Conservation (phyloP, 306 rosid genomes). For the Mucuna pruriens region DNA sequence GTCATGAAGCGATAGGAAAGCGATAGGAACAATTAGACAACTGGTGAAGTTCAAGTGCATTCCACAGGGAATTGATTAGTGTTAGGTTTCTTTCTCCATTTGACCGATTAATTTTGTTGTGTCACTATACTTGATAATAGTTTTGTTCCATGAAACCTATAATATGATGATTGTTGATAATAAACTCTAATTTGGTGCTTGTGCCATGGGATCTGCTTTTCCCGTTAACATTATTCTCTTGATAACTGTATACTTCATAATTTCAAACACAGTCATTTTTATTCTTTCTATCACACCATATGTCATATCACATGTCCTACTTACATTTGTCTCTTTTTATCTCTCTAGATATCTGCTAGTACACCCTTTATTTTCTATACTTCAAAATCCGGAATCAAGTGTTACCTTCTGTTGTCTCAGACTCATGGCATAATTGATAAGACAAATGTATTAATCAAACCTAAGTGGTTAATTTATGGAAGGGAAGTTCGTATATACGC, state of each 20-base stretch:
- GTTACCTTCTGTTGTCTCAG: background rate
- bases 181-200: background rate
- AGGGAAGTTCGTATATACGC: background rate
- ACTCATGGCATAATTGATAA: background rate
- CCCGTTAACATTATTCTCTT: background rate
- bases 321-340: no score
- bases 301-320: no score
- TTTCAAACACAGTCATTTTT: no score
- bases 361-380: no score
- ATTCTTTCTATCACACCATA: no score
- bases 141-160: conserved; percentile 26
- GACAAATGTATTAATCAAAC: background rate
- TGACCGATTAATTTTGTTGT: conserved; percentile 25
- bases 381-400: conserved; percentile 14
- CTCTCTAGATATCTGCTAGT: no score
- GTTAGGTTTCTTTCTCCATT: conserved; percentile 29
- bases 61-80: conserved; percentile 2
- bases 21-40: conserved; percentile 12
- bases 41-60: conserved; percentile 18
- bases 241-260: background rate
- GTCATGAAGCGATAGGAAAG: conserved; percentile 14
- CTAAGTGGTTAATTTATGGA: background rate
- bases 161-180: conserved; percentile 6
- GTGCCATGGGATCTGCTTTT: conserved; percentile 6
- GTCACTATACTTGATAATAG: background rate